Percentiles rank a stretch among this genome's conserved stretches.
Evolutionary conservation across 129 eudicot species (phyloP).

Genomic region (Chrysanthemum lavandulifolium): DNA sequence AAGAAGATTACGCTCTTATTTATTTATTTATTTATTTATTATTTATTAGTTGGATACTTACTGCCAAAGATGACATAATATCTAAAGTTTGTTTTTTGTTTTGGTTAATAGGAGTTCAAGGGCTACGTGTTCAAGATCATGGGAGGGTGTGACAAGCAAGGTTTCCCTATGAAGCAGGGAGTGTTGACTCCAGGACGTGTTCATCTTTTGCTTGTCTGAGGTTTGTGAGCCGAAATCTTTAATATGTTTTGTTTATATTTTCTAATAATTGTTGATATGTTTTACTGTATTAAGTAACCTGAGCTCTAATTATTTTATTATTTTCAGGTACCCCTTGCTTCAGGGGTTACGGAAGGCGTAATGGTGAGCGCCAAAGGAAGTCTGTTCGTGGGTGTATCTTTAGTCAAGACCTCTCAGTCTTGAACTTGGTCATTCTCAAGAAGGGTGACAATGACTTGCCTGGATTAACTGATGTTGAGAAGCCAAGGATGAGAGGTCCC

Average conservation of each 20-base stretch:
- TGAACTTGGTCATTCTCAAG: slow-evolving; percentile 77
- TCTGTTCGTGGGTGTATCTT: slow-evolving; percentile 88
- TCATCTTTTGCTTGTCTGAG: slow-evolving; percentile 70
- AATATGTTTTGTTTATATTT: background rate
- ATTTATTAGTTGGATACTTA: too few species aligned
- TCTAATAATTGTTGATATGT: too few species aligned
- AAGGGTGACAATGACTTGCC: slow-evolving; percentile 85
- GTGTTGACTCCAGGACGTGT: slow-evolving; percentile 89
- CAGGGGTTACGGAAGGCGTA: slow-evolving; percentile 79
- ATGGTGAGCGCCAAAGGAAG: slow-evolving; percentile 82
- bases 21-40: too few species aligned
- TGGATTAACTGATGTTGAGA: slow-evolving; percentile 80
- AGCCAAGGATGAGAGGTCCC: slow-evolving; percentile 93
- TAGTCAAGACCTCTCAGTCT: slow-evolving; percentile 75
- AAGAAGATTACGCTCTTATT: too few species aligned
- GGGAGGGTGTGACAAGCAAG: too few species aligned
- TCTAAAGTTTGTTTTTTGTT: too few species aligned
- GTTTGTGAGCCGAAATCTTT: slow-evolving; percentile 12
- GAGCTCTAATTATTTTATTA: background rate
- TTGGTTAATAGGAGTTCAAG: too few species aligned
- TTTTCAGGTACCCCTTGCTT: slow-evolving; percentile 74
- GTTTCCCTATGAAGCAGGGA: slow-evolving; percentile 91
- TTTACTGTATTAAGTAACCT: background rate
- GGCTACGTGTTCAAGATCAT: too few species aligned
- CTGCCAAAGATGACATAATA: too few species aligned